Base-by-base conservation (phyloP, 768 basidiomycete genomes). In the Lentinus tigrinus region DNA sequence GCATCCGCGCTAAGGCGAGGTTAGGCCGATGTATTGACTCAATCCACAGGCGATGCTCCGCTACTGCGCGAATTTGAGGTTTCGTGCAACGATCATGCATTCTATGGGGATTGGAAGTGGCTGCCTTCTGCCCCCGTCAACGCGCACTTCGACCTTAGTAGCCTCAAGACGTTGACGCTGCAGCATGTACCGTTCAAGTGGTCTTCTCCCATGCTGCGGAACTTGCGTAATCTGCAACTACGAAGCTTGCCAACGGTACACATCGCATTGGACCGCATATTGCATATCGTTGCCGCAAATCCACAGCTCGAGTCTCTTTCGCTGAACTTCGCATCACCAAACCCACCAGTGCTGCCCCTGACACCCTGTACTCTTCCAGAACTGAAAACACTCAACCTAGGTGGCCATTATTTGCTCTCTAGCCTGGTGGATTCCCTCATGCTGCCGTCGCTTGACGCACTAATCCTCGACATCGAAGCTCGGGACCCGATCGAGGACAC, bases 181-280 rank as follows among this genome's bases (percentile, higher is more conserved):
- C 85, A 88, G 64, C 80, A 88, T 60, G 81, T 85, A 4, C 88
- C 90, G 0, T 90, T 91, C 77, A 87, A 85, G 69, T 88, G 87
- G 84, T 85, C 84, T 3, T 87, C 88, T 0, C 86, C 89, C 1
- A 82, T 91, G 73, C 81, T 91, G 66, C 80, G 78, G 38, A 78
- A 78, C 13, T 74, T 91, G 13, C 78, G 76, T 40, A 77, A 79
- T 2, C 77, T 91, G 54, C 84, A 81, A 56, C 78, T 91, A 37
- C 85, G 85, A 26, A 80, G 87, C 0, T 82, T 89, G 10, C 85
- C 86, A 16, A 83, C 81, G 2, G 76, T 79, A 6, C 81, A 84
- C 60, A 74, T 88, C 36, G 82, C 87, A 0, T 71, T 91, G 16
- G 88, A 91, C 67, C 82, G 88, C 26, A 78, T 91, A 39, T 72